These are phyloP conservation scores for Hanseniaspora clermontiae DNA, from an alignment of 805 yeast species.

Conservation along the genomic window DNA sequence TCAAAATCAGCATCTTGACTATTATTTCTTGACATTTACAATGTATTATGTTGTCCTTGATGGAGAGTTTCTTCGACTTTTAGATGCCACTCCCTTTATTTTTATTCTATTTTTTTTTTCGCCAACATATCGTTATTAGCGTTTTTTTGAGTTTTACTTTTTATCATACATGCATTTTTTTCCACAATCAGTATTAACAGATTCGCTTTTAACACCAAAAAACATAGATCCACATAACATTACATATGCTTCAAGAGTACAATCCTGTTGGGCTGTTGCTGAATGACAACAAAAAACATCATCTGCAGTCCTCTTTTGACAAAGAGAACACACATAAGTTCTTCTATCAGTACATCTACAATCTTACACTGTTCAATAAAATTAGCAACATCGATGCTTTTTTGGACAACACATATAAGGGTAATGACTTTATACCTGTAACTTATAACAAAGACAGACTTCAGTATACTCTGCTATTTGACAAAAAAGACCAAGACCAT, in stretches of 20 bases:
- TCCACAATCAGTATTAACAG: not conserved
- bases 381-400: not conserved
- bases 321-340: not conserved
- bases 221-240: too few species aligned
- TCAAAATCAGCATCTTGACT: not conserved
- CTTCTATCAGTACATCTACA: constrained; percentile 8
- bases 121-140: not conserved
- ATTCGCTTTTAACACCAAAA: not conserved
- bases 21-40: not conserved
- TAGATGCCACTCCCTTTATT: not conserved
- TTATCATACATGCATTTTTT: too few species aligned
- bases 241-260: constrained; percentile 5
- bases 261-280: constrained; percentile 1
- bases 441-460: not conserved
- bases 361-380: not conserved
- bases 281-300: not conserved
- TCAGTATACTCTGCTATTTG: not conserved
- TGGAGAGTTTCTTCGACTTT: not conserved
- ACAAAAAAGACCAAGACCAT: not conserved
- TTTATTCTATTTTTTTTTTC: too few species aligned
- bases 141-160: too few species aligned
- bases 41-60: not conserved
- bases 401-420: not conserved
- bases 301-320: not conserved
- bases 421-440: not conserved